These are phyloP conservation scores for Wakefieldia striispora DNA, from an alignment of 768 basidiomycete genomes.

Conservation along the genomic window DNA sequence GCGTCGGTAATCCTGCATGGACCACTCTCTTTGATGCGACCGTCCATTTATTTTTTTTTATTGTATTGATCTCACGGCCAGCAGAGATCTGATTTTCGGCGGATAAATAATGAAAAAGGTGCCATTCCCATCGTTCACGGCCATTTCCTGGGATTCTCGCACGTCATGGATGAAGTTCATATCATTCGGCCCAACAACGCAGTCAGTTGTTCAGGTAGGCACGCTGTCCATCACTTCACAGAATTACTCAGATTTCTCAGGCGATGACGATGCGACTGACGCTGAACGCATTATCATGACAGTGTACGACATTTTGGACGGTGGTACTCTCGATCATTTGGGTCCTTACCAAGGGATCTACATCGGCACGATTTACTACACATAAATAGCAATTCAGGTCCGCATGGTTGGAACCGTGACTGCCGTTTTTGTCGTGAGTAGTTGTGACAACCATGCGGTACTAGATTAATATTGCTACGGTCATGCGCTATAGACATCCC, in stretches of 20 bases:
- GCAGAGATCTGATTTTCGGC: slow-evolving; percentile 25
- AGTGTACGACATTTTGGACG: slow-evolving; percentile 52
- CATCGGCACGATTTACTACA: slow-evolving; percentile 49
- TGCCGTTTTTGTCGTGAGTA: slow-evolving; percentile 7
- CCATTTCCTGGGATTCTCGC: slow-evolving; percentile 46
- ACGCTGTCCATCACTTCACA: neutral
- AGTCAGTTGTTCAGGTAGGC: slow-evolving; percentile 41
- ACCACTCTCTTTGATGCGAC: slow-evolving; percentile 26
- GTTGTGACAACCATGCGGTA: too few relatives aligned
- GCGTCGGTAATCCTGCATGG: too few relatives aligned
- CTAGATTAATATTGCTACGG: neutral
- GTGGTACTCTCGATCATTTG: slow-evolving; percentile 53
- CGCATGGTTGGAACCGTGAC: neutral
- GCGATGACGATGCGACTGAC: slow-evolving; percentile 55
- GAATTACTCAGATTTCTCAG: slow-evolving; percentile 19
- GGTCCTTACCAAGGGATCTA: slow-evolving; percentile 56
- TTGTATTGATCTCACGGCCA: neutral
- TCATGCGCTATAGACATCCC: neutral
- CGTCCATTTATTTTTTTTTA: slow-evolving; percentile 9
- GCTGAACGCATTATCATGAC: slow-evolving; percentile 50
- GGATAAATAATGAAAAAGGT: slow-evolving; percentile 37
- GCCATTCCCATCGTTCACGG: slow-evolving; percentile 58
- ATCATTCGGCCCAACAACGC: slow-evolving; percentile 39
- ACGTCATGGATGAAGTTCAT: slow-evolving; percentile 39
- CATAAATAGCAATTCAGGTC: slow-evolving; percentile 13